A percentile compares a stretch with the other conserved stretches of the same genome.
These are phyloP conservation scores for Populus simonii DNA, from an alignment of 345 rosid species.

Conservation along the genomic window DNA sequence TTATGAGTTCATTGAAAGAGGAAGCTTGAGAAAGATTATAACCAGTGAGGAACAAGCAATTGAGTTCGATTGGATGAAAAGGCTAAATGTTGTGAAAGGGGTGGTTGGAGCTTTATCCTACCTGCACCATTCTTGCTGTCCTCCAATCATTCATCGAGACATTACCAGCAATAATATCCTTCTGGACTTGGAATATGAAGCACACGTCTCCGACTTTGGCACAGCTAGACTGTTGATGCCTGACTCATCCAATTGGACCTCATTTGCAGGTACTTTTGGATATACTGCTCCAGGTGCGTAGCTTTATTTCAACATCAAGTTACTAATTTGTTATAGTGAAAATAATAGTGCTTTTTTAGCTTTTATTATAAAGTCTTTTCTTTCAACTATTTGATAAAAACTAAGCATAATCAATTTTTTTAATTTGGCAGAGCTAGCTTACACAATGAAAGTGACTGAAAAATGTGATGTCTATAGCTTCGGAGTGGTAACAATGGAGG, in stretches of 20 bases:
- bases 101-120: conserved; percentile 7
- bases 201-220: not conserved
- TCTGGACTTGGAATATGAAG: not conserved
- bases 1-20: conserved; percentile 2
- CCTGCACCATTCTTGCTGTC: not conserved
- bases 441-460: no score
- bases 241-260: not conserved
- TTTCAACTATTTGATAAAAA: not conserved
- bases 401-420: no score
- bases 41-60: not conserved
- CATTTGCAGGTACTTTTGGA: not conserved
- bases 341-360: no score
- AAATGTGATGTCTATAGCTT: no score
- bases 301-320: no score
- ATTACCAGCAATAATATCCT: conserved; percentile 14
- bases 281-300: no score
- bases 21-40: conserved; percentile 4
- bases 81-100: conserved; percentile 4
- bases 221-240: no score
- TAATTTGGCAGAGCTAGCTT: no score
- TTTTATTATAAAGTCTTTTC: no score
- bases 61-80: conserved; percentile 5
- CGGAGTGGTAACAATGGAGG: no score
- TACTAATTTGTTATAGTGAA: no score
- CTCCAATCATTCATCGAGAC: conserved; percentile 10